A percentile compares a stretch with the other conserved stretches of the same genome.
Conservation (phyloP, 2,329 filamentous ascomycete genomes). For the Trichoderma simmonsii region DNA sequence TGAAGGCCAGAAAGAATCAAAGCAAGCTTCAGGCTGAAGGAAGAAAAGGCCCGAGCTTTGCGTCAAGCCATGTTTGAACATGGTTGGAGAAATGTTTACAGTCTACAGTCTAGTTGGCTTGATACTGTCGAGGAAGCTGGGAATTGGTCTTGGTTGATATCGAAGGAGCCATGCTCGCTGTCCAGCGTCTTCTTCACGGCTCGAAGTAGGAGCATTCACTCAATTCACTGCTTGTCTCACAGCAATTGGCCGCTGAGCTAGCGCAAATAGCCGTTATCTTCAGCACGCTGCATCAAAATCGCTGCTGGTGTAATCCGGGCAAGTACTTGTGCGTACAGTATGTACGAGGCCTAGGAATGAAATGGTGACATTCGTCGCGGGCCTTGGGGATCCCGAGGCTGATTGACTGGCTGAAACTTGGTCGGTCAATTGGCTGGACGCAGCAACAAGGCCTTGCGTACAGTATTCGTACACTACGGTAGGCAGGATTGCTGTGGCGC, state of each 20-base stretch:
- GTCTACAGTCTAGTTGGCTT: not conserved
- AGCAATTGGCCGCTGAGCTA: not conserved
- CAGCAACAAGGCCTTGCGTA: not conserved
- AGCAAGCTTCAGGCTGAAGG: not conserved
- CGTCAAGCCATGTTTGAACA: not conserved
- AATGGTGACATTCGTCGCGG: not conserved
- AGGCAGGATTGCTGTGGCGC: not conserved
- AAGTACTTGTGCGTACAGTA: not conserved
- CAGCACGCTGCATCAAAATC: not conserved
- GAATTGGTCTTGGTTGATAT: not conserved
- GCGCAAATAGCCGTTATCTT: not conserved
- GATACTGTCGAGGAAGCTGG: not conserved
- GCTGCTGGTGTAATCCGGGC: not conserved
- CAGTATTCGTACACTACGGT: not conserved
- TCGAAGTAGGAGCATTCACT: not conserved
- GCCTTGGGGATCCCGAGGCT: not conserved
- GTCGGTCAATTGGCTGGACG: not conserved
- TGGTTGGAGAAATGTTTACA: not conserved
- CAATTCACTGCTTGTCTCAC: not conserved
- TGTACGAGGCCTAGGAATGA: not conserved
- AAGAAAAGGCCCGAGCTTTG: not conserved
- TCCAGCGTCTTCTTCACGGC: not conserved
- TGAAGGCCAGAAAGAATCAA: conserved; percentile 14
- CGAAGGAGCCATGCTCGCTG: not conserved
- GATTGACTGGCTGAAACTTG: not conserved